phyloP scores from a whole-genome alignment of 768 basidiomycete species.

The Leccinum uliginosum region DNA sequence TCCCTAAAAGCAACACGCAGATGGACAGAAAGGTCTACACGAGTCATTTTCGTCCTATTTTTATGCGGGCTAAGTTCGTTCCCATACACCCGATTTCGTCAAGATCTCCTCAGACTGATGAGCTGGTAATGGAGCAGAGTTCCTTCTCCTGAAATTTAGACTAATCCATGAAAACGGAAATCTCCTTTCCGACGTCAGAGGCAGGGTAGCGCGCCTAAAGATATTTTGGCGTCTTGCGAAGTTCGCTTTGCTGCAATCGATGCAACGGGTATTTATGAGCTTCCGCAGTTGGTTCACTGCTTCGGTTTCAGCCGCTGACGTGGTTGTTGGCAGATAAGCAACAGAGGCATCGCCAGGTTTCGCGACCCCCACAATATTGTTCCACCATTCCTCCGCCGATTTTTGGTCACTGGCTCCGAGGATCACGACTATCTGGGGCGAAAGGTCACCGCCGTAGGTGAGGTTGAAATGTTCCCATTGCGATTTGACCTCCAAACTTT shows the following conservation, averaged over 20 bases:
- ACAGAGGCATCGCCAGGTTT: slow-evolving; percentile 8
- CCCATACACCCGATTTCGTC: slow-evolving; percentile 23
- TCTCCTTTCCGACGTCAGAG: slow-evolving; percentile 5
- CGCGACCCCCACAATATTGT: not conserved
- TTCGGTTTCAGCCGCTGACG: not conserved
- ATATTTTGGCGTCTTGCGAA: slow-evolving; percentile 5
- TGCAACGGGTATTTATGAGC: slow-evolving; percentile 20
- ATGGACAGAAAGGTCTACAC: too few species aligned
- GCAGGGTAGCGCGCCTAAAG: slow-evolving; percentile 8
- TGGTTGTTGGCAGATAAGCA: slow-evolving; percentile 15
- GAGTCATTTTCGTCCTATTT: too few species aligned
- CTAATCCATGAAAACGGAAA: slow-evolving; percentile 1
- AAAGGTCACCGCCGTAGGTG: slow-evolving; percentile 24
- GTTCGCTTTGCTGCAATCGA: slow-evolving; percentile 20
- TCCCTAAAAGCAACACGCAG: too few species aligned
- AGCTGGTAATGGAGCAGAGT: not conserved
- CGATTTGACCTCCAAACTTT: slow-evolving; percentile 7
- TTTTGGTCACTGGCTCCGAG: slow-evolving; percentile 13
- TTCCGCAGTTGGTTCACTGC: slow-evolving; percentile 2
- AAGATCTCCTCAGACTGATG: slow-evolving; percentile 16
- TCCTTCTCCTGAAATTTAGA: not conserved
- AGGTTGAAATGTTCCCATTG: slow-evolving; percentile 24
- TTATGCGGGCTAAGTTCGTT: slow-evolving; percentile 4
- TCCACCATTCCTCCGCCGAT: slow-evolving; percentile 23
- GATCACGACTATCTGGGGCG: slow-evolving; percentile 22